Conservation (phyloP, 306 rosid genomes). For the Pterocarpus macrocarpus region DNA sequence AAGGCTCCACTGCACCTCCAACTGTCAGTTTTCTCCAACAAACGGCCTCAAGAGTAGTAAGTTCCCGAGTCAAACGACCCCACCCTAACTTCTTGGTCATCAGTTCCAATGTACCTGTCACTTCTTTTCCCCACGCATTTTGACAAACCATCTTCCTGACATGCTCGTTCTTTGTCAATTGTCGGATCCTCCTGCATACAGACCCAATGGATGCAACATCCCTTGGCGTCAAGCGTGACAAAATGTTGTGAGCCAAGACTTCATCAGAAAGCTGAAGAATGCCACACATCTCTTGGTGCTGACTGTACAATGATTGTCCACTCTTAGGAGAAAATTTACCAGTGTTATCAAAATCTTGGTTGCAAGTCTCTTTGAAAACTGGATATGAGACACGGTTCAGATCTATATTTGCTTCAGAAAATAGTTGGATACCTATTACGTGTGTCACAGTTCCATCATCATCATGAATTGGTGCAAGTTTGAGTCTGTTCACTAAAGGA, state of each 20-base stretch:
- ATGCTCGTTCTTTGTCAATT: constrained; percentile 88
- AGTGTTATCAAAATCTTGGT: constrained; percentile 58
- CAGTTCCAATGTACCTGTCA: constrained; percentile 86
- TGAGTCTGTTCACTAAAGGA: constrained; percentile 82
- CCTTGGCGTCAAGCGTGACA: constrained; percentile 95
- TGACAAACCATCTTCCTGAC: constrained; percentile 98
- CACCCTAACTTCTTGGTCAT: constrained; percentile 95
- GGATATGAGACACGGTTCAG: constrained; percentile 86
- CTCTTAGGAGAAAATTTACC: constrained; percentile 55
- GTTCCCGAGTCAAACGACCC: constrained; percentile 94
- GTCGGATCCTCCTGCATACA: constrained; percentile 92
- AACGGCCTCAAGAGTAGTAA: constrained; percentile 95
- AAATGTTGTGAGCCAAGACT: constrained; percentile 92
- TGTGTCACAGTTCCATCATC: constrained; percentile 90
- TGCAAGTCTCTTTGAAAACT: constrained; percentile 81
- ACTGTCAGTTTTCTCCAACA: constrained; percentile 92
- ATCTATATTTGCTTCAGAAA: constrained; percentile 85
- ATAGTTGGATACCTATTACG: constrained; percentile 87
- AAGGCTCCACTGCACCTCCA: constrained; percentile 93
- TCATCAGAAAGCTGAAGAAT: constrained; percentile 98
- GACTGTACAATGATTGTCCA: constrained; percentile 57
- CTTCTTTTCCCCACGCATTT: constrained; percentile 99
- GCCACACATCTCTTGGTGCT: constrained; percentile 74
- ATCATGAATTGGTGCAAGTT: constrained; percentile 85
- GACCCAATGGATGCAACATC: constrained; percentile 99